Base-by-base conservation (phyloP, 805 yeast genomes). In the Nakazawaea laoshanensis region DNA sequence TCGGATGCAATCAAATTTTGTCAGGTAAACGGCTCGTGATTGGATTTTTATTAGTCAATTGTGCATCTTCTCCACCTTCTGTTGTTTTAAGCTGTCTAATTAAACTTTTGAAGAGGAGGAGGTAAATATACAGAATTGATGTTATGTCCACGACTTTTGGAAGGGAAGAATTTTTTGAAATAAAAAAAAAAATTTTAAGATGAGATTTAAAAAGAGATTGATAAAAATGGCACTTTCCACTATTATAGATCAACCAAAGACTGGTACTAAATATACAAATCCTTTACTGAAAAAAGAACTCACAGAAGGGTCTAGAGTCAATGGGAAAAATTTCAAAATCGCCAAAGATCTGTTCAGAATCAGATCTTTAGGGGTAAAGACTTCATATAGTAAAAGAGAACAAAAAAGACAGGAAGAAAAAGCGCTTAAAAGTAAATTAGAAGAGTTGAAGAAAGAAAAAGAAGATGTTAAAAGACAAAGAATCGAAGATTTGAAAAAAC, bases 371-470 rank as follows among this genome's bases (percentile, higher is more conserved):
- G 87, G 88, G 4, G 76, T 78, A 3, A 62, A 59, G 37, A 60
- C 70, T 2, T 54, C 79, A 3, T 87, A 84, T 81, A 74, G 70
- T 23, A 63, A 70, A 45, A 77, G 83, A 48, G 70, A 76, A 44
- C 75, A 74, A 45, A 77, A 79, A 47, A 69, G 78, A 48, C 57
- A 70, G 28, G 75, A 77, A 47, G 82, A 80, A 33, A 63, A 71
- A 32, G 81, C 77, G 44, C 62, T 73, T 45, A 85, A 81, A 52
- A 74, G 71, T 29, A 78, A 78, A 49, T 55, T 88, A 37, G 70
- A 71, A 50, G 85, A 73, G 39, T 56, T 89, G 49, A 82, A 82
- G 56, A 80, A 77, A 19, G 96, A 86, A 45, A 86, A 87, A 55
- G 77, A 71, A 43, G 64, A 65, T 12, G 74, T 60, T 36, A 74